phyloP scores from a whole-genome alignment of 257 asterid genomes.

The Przewalskia tangutica region DNA sequence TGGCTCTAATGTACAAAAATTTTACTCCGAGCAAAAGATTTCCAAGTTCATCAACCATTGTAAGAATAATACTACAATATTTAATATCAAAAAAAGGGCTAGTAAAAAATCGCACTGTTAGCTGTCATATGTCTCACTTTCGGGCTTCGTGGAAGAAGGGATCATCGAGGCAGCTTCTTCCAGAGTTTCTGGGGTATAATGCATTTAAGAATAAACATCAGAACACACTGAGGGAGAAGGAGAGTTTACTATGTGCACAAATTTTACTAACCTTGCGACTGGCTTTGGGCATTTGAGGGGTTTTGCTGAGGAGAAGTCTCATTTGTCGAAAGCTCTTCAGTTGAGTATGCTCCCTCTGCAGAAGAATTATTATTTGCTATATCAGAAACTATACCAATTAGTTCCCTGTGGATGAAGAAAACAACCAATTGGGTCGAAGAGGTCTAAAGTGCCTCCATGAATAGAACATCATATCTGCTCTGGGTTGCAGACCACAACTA shows the following conservation, averaged over 20 bases:
- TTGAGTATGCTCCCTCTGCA: constrained; percentile 24
- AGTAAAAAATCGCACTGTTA: constrained; percentile 9
- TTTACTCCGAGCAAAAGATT: background rate
- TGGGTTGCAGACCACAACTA: too few species aligned
- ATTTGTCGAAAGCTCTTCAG: constrained; percentile 18
- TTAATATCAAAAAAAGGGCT: background rate
- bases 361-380: constrained; percentile 19
- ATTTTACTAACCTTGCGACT: constrained; percentile 39
- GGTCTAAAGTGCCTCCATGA: background rate
- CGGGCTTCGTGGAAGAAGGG: constrained; percentile 18
- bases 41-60: background rate
- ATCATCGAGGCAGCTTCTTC: constrained; percentile 39
- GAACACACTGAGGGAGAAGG: background rate
- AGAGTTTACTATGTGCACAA: background rate
- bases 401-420: background rate
- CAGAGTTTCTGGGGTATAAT: constrained; percentile 27
- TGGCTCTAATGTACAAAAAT: constrained; percentile 9
- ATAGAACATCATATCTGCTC: too few species aligned
- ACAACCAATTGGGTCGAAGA: background rate
- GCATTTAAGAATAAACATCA: background rate
- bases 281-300: constrained; percentile 16
- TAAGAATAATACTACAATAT: background rate
- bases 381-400: background rate
- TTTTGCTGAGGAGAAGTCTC: constrained; percentile 3
- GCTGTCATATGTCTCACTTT: constrained; percentile 13